A percentile compares a stretch with the other conserved stretches of the same genome.
Evolutionary conservation across 306 rosid species (phyloP).

Genomic region (Crotalaria pallida): DNA sequence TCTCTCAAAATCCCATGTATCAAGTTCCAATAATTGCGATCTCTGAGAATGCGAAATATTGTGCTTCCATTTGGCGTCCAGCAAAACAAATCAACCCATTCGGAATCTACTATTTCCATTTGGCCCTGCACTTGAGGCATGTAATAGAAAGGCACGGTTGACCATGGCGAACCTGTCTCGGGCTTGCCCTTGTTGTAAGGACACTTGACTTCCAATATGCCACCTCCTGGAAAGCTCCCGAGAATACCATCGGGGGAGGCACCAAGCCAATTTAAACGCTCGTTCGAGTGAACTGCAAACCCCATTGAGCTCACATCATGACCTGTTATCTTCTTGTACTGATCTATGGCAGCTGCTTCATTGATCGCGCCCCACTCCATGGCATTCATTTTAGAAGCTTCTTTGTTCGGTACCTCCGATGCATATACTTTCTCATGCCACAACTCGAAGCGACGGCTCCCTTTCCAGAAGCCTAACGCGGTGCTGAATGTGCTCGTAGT

Average conservation of each 20-base stretch:
- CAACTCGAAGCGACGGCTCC: slow-evolving; percentile 54
- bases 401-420: slow-evolving; percentile 36
- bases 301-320: slow-evolving; percentile 64
- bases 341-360: slow-evolving; percentile 67
- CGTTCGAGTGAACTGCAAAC: slow-evolving; percentile 63
- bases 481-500: slow-evolving; percentile 95
- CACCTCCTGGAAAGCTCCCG: slow-evolving; percentile 54
- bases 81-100: too few species aligned
- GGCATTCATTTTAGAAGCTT: slow-evolving; percentile 46
- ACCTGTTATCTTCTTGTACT: slow-evolving; percentile 74
- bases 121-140: too few species aligned
- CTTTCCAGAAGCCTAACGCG: slow-evolving; percentile 91
- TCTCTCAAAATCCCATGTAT: slow-evolving; percentile 64
- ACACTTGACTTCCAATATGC: slow-evolving; percentile 88
- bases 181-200: slow-evolving; percentile 97
- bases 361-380: slow-evolving; percentile 93
- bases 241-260: slow-evolving; percentile 96
- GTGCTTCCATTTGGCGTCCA: too few species aligned
- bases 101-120: too few species aligned
- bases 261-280: slow-evolving; percentile 71
- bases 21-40: slow-evolving; percentile 70
- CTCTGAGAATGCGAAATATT: slow-evolving; percentile 62
- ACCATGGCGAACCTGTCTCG: slow-evolving; percentile 74
- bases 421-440: slow-evolving; percentile 84
- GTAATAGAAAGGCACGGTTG: slow-evolving; percentile 97